Conservation (phyloP, 257 asterid species). For the Petunia secreta region DNA sequence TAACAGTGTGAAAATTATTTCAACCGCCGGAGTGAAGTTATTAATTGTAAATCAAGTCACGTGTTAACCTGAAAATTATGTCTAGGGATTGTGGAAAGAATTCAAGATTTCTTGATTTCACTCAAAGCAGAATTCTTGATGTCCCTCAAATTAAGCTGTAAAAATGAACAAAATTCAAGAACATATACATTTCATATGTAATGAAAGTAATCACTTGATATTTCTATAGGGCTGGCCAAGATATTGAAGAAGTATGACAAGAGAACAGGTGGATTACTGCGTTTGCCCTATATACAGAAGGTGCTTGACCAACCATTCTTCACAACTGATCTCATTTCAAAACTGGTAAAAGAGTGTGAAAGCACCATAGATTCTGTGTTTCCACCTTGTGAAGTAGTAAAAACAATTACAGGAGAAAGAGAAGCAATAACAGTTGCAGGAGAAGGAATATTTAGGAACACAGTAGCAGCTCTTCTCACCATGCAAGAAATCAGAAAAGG, state of each 20-base stretch:
- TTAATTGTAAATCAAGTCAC: too few relatives aligned
- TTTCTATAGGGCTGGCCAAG: constrained; percentile 8
- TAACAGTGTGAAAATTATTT: too few relatives aligned
- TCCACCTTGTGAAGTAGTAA: neutral
- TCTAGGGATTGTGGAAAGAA: neutral
- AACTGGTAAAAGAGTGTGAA: constrained; percentile 28
- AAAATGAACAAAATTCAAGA: too few relatives aligned
- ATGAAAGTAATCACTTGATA: neutral
- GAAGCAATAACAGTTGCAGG: constrained; percentile 43
- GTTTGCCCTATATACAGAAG: constrained; percentile 15
- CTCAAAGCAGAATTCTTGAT: neutral
- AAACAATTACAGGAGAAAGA: neutral
- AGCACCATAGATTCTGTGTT: neutral
- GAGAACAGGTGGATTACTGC: constrained; percentile 21
- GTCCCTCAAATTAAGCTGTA: too few relatives aligned
- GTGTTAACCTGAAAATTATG: neutral
- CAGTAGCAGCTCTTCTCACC: constrained; percentile 77
- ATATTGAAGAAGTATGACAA: constrained; percentile 27
- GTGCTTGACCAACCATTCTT: constrained; percentile 24
- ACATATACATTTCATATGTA: too few relatives aligned
- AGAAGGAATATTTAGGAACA: constrained; percentile 72
- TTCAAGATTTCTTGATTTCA: neutral
- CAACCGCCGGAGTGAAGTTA: too few relatives aligned
- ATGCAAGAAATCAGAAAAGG: constrained; percentile 88
- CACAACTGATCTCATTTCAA: constrained; percentile 12